phyloP scores from a whole-genome alignment of 2,329 filamentous ascomycete species.

The Fusarium gaditjirri region DNA sequence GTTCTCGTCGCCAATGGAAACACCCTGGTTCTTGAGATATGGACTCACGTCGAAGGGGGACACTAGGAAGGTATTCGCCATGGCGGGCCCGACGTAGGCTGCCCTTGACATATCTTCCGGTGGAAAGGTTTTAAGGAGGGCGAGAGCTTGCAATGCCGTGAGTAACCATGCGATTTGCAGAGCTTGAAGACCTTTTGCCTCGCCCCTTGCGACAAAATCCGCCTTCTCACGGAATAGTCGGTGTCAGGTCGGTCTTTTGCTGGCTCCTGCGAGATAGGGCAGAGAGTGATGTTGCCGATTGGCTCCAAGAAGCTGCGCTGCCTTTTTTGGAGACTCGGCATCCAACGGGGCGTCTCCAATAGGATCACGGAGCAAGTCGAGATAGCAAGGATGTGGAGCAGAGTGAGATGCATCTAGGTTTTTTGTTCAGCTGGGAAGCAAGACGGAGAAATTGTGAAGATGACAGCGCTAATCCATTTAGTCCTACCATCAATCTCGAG shows the following conservation, averaged over 20 bases:
- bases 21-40: neutral
- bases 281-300: constrained; percentile 1
- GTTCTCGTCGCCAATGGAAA: accelerated
- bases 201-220: neutral
- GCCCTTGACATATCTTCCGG: neutral
- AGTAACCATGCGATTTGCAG: neutral
- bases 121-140: neutral
- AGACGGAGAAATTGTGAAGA: neutral
- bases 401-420: no score
- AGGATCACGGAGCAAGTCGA: neutral
- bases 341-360: neutral
- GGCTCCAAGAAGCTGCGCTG: constrained; percentile 1
- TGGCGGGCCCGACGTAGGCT: neutral
- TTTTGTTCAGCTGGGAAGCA: neutral
- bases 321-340: neutral
- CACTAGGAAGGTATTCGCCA: constrained; percentile 5
- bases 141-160: neutral
- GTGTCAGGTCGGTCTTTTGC: neutral
- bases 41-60: neutral
- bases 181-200: neutral
- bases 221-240: neutral
- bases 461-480: neutral
- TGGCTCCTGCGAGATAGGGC: neutral
- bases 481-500: constrained; percentile 1
- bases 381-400: neutral